Percentiles rank a stretch among this genome's conserved stretches.
phyloP scores from a whole-genome alignment of 2,329 filamentous ascomycete genomes.

The Microsporum ferrugineum region DNA sequence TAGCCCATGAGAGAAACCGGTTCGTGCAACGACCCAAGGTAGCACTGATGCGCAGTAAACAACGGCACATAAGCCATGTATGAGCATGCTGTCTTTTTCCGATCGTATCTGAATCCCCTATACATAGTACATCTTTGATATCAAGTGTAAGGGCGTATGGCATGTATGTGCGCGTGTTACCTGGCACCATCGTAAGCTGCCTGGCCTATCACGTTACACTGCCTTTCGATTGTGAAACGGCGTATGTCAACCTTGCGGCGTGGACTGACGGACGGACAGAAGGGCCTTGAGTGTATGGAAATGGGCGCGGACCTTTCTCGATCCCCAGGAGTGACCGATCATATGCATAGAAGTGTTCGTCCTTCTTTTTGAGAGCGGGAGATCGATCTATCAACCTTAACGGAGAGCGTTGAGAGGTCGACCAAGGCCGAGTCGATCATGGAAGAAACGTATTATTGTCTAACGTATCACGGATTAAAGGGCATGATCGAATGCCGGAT shows the following conservation, averaged over 20 bases:
- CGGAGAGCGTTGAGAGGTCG: neutral
- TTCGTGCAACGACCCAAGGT: neutral
- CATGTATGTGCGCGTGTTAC: neutral
- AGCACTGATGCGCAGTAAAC: neutral
- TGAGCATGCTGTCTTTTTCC: neutral
- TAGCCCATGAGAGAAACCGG: neutral
- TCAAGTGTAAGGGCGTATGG: neutral
- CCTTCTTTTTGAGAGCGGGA: neutral
- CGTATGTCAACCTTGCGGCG: neutral
- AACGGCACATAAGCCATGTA: neutral
- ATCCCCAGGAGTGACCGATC: neutral
- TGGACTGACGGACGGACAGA: neutral
- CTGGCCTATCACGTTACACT: constrained; percentile 1
- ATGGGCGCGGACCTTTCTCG: neutral
- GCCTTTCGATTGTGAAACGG: neutral
- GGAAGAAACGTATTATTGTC: neutral
- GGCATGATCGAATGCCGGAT: neutral
- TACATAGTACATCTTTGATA: neutral
- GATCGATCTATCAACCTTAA: constrained; percentile 4
- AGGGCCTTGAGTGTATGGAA: neutral
- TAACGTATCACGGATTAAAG: neutral
- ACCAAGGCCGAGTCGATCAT: neutral
- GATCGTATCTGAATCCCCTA: neutral
- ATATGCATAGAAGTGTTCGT: neutral
- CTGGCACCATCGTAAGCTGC: neutral